Conservation (phyloP, 164 flowering plant genomes). For the Buxus sempervirens region DNA sequence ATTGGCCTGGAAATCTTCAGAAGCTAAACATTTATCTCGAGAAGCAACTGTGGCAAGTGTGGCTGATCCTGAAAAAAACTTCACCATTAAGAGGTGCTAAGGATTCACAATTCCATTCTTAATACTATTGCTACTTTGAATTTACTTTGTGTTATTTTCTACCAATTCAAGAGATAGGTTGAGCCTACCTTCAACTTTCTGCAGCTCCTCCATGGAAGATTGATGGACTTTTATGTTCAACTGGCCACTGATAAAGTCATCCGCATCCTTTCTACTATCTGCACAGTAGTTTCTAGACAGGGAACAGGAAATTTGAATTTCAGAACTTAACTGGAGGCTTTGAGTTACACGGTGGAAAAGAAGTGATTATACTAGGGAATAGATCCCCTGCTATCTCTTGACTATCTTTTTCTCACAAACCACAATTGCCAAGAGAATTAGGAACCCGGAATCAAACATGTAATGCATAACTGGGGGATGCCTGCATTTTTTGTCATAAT, state of each 20-base stretch:
- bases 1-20: slow-evolving; percentile 18
- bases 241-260: slow-evolving; percentile 9
- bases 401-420: no score
- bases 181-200: slow-evolving; percentile 15
- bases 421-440: no score
- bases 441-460: no score
- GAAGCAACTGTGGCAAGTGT: slow-evolving; percentile 19
- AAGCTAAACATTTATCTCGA: slow-evolving; percentile 19
- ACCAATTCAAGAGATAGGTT: slow-evolving; percentile 13
- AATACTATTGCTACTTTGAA: slow-evolving; percentile 6
- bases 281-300: slow-evolving; percentile 5
- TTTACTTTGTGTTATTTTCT: slow-evolving; percentile 11
- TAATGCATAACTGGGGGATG: no score
- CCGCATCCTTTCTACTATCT: slow-evolving; percentile 24
- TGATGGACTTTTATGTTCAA: slow-evolving; percentile 8
- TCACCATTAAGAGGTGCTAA: slow-evolving; percentile 28
- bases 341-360: neutral
- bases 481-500: no score
- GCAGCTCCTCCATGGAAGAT: slow-evolving; percentile 12
- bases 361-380: no score
- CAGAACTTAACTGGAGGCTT: neutral
- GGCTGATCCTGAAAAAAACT: slow-evolving; percentile 33
- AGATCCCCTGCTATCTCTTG: no score
- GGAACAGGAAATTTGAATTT: neutral
- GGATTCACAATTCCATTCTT: slow-evolving; percentile 7